phyloP scores from a whole-genome alignment of 495 filamentous ascomycete species.

The Daldinia decipiens region DNA sequence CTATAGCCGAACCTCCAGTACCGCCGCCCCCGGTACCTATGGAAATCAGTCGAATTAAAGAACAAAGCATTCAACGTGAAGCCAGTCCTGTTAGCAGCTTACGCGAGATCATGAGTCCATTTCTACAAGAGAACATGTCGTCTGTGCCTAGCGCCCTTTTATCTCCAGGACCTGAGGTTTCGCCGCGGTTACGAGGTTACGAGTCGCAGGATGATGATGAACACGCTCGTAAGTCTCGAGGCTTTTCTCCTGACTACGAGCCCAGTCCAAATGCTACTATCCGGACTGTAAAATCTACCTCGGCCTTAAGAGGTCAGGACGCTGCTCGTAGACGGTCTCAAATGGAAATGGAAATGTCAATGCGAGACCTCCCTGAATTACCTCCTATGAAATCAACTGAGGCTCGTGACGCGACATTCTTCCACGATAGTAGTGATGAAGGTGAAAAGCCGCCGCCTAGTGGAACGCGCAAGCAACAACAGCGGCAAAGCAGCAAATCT shows the following conservation, averaged over 20 bases:
- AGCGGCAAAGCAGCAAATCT: constrained; percentile 24
- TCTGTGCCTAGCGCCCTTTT: constrained; percentile 17
- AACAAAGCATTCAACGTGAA: constrained; percentile 45
- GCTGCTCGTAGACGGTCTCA: constrained; percentile 41
- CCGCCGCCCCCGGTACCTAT: constrained; percentile 47
- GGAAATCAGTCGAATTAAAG: constrained; percentile 47
- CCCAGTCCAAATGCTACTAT: constrained; percentile 69
- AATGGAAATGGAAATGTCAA: constrained; percentile 29
- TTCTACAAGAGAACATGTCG: constrained; percentile 59
- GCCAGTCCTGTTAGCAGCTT: constrained; percentile 87
- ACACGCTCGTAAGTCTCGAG: constrained; percentile 51
- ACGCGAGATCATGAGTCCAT: constrained; percentile 90
- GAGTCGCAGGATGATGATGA: constrained; percentile 44
- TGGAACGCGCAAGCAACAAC: constrained; percentile 26
- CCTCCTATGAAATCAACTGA: constrained; percentile 32
- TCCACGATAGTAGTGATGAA: constrained; percentile 49
- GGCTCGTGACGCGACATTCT: constrained; percentile 41
- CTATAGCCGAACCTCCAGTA: constrained; percentile 66
- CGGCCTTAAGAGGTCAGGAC: constrained; percentile 45
- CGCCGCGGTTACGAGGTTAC: constrained; percentile 32
- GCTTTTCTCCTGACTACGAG: constrained; percentile 74
- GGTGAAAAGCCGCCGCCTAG: constrained; percentile 30
- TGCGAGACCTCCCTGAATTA: constrained; percentile 41
- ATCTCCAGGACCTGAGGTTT: constrained; percentile 33
- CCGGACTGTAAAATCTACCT: constrained; percentile 60